Evolutionary conservation across 2,329 filamentous ascomycete genomes (phyloP).

Genomic region (Pseudogymnoascus destructans): DNA sequence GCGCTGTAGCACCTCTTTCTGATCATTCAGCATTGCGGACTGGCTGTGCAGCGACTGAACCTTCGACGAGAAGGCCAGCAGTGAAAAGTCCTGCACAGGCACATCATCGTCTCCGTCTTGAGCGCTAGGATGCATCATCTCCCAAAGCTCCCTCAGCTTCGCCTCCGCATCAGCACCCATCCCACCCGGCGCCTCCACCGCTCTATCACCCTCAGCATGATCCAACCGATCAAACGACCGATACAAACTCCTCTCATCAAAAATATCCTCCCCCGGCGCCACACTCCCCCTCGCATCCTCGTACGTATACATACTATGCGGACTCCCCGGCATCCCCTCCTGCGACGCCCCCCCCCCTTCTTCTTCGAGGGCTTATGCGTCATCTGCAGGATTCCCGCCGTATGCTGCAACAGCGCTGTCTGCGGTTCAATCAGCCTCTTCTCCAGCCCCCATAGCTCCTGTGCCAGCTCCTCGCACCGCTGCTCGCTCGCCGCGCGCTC

Average conservation of each 20-base stretch:
- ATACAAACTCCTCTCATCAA: conserved; percentile 69
- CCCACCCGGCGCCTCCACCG: neutral
- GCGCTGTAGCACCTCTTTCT: conserved; percentile 76
- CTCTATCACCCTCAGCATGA: conserved; percentile 24
- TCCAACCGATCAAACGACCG: conserved; percentile 53
- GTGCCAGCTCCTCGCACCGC: conserved; percentile 74
- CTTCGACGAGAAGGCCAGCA: conserved; percentile 63
- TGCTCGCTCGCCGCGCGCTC: conserved; percentile 63
- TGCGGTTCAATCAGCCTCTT: conserved; percentile 64
- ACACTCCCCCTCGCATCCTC: conserved; percentile 47
- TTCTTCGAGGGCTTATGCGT: conserved; percentile 62
- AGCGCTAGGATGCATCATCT: conserved; percentile 36
- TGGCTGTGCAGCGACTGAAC: conserved; percentile 68
- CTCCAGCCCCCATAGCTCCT: conserved; percentile 69
- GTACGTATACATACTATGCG: conserved; percentile 63
- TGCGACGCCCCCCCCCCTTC: conserved; percentile 29
- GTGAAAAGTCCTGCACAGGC: conserved; percentile 49
- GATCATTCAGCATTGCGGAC: conserved; percentile 66
- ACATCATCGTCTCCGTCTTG: conserved; percentile 43
- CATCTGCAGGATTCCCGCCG: conserved; percentile 80
- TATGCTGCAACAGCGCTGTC: conserved; percentile 70
- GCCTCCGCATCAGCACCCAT: conserved; percentile 43
- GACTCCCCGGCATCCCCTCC: conserved; percentile 53
- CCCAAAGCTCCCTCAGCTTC: conserved; percentile 38
- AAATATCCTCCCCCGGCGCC: conserved; percentile 47